Base-by-base conservation (phyloP, 257 asterid species). In the Parsonsia alboflavescens region DNA sequence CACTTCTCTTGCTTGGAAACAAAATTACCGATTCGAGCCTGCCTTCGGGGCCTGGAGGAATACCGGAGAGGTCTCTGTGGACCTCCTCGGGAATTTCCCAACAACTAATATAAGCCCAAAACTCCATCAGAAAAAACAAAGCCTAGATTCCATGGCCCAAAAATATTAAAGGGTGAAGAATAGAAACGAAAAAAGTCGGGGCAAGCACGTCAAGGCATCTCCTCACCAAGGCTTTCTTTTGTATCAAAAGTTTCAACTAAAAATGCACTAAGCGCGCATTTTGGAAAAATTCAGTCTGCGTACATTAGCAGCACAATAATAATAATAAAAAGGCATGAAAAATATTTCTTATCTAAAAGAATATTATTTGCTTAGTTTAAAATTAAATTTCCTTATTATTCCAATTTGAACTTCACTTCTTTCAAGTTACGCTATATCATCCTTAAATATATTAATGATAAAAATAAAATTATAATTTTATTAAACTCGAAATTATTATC, bases 301-400 rank as follows among this genome's bases (percentile, higher is more conserved):
- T 63, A 63, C 46, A 33, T 63, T 63, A 63, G 33, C 69, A 63
- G 69, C 69, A 63, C 22, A 16, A 33, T 36, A 63, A 63, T 63
- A 33, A 63, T n/a, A n/a, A 63, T 16, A 33, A 36, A 54, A 21
- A 21, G 63, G 13, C 63, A 33, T 26, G 5, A 28, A 59, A 26
- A 54, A 21, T 54, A 4, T 22, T 57, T n/a, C 33, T 57, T 57
- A n/a, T 2, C 7, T 10, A 3, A 22, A 8, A 7, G 8, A 7
- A 57, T 56, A n/a, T 17, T 24, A 24, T 59, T 33, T 33, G 39
- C 3, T 33, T 3, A 1, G 3, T 33, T 3, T 33, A 33, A 33
- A 33, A 33, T 33, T 33, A 33, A 33, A 33, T n/a, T n/a, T n/a
- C n/a, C n/a, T n/a, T n/a, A n/a, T n/a, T n/a, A n/a, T n/a, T n/a